These are phyloP conservation scores for Ophiostoma perfectum DNA, from an alignment of 2,329 filamentous ascomycete genomes.

Conservation along the genomic window DNA sequence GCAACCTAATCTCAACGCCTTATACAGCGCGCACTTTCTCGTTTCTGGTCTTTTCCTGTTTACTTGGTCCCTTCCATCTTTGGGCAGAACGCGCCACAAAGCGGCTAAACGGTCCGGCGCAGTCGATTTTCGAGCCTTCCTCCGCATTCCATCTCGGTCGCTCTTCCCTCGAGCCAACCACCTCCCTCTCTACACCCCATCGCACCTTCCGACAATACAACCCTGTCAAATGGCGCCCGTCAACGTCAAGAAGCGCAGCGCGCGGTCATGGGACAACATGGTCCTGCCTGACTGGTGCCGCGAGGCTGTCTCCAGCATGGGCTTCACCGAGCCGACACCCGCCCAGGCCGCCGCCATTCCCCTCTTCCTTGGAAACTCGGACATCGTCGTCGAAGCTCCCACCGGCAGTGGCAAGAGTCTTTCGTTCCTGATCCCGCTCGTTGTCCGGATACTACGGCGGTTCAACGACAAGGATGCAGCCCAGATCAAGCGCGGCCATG, in stretches of 20 bases:
- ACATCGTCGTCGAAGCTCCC: conserved; percentile 72
- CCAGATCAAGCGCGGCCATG: conserved; percentile 80
- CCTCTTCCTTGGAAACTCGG: conserved; percentile 82
- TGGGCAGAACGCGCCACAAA: background rate
- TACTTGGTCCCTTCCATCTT: background rate
- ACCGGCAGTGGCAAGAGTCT: conserved; percentile 90
- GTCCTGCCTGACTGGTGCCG: conserved; percentile 76
- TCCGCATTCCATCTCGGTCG: background rate
- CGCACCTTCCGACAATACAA: background rate
- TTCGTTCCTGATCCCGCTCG: conserved; percentile 71
- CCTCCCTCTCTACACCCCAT: background rate
- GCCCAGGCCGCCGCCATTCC: conserved; percentile 92
- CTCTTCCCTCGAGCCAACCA: background rate
- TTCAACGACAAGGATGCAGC: conserved; percentile 32
- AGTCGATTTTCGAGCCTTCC: background rate
- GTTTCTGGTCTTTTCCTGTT: background rate
- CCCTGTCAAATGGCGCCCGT: conserved; percentile 32
- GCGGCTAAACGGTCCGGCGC: background rate
- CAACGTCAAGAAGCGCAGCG: conserved; percentile 37
- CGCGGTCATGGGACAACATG: conserved; percentile 60
- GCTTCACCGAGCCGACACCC: conserved; percentile 67
- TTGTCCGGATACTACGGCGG: conserved; percentile 73
- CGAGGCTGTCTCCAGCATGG: conserved; percentile 77
- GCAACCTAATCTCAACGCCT: conserved; percentile 3
- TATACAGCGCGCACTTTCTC: background rate